Conservation (phyloP, 306 rosid species). For the Prinsepia uniflora region DNA sequence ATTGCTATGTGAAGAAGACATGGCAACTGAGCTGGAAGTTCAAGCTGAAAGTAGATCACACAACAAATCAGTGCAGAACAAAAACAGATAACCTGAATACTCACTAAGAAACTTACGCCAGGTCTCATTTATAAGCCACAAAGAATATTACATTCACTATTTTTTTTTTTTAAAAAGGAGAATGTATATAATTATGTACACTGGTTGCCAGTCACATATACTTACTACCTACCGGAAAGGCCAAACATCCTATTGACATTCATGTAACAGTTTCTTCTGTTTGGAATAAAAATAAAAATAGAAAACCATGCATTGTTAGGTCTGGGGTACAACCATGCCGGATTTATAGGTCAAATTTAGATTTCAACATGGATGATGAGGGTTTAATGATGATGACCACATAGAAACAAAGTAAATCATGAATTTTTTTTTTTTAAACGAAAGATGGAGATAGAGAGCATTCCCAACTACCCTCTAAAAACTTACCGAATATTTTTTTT, state of each 20-base stretch:
- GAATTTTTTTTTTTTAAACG: no score
- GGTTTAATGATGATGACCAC: no score
- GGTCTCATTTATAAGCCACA: neutral
- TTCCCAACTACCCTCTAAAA: no score
- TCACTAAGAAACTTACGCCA: neutral
- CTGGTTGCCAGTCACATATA: neutral
- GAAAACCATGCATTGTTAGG: neutral
- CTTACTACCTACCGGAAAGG: neutral
- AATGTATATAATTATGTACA: neutral
- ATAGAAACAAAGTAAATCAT: no score
- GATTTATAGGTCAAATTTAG: no score
- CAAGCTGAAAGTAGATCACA: conserved; percentile 55
- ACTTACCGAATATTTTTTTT: no score
- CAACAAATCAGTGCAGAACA: conserved; percentile 6
- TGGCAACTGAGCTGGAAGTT: conserved; percentile 72
- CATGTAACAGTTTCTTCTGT: neutral
- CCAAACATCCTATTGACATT: neutral
- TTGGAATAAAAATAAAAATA: neutral
- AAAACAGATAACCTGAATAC: conserved; percentile 3
- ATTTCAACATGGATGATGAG: no score
- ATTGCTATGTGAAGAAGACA: conserved; percentile 93
- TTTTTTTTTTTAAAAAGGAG: neutral
- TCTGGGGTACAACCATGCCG: no score
- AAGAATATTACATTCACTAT: neutral
- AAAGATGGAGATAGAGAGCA: no score